phyloP scores from a whole-genome alignment of 2,329 filamentous ascomycete genomes.

The Botrytis sinoallii region DNA sequence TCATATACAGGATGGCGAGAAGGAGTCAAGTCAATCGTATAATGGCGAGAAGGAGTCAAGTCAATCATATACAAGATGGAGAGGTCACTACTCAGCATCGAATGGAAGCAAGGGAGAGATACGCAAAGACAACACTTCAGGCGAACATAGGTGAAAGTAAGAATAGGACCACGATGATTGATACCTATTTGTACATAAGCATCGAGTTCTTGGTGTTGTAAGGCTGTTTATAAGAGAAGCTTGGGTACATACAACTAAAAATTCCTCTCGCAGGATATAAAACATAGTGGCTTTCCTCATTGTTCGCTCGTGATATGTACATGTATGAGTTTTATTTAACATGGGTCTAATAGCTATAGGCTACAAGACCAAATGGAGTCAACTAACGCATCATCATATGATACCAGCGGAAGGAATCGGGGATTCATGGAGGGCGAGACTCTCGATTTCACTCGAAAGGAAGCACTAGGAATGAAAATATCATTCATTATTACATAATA shows the following conservation, averaged over 20 bases:
- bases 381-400: not conserved
- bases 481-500: slow-evolving; percentile 1
- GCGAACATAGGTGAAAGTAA: not conserved
- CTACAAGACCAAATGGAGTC: not conserved
- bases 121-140: not conserved
- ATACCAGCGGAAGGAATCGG: not conserved
- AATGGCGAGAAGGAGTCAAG: too few species aligned
- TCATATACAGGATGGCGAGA: too few species aligned
- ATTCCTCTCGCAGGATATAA: not conserved
- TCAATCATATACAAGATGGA: not conserved
- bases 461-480: not conserved
- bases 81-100: not conserved
- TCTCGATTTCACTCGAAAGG: not conserved
- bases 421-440: not conserved
- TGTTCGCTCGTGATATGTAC: not conserved
- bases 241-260: not conserved
- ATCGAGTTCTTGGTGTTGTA: not conserved
- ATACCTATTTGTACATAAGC: not conserved
- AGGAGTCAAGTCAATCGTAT: not conserved
- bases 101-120: not conserved
- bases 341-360: not conserved
- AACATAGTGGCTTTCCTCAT: not conserved
- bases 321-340: not conserved
- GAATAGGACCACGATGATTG: not conserved
- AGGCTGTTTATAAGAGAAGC: not conserved